phyloP scores from a whole-genome alignment of 1,284 basidiomycete species.

The Irpex lacteus region DNA sequence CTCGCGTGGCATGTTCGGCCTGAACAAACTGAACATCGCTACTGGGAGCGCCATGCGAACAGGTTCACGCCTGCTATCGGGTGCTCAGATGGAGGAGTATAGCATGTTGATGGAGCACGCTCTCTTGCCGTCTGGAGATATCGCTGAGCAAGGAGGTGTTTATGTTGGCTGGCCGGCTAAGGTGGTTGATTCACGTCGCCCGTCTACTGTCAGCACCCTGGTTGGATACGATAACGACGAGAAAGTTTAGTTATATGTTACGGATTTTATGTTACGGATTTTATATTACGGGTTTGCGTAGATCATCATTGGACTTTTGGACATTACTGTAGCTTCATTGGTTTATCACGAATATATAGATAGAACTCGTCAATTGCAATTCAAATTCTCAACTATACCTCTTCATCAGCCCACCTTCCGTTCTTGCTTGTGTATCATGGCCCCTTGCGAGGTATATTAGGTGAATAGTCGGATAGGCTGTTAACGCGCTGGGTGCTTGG shows the following conservation, averaged over 20 bases:
- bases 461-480: too few relatives aligned
- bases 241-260: neutral
- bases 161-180: constrained; percentile 44
- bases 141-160: constrained; percentile 37
- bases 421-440: too few relatives aligned
- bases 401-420: too few relatives aligned
- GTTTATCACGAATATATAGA: too few relatives aligned
- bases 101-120: constrained; percentile 49
- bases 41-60: constrained; percentile 36
- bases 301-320: too few relatives aligned
- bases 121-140: constrained; percentile 43
- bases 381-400: too few relatives aligned
- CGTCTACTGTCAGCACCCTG: neutral
- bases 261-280: too few relatives aligned
- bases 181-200: neutral
- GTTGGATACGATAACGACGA: neutral
- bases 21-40: constrained; percentile 40
- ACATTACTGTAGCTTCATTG: too few relatives aligned
- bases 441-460: too few relatives aligned
- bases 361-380: too few relatives aligned
- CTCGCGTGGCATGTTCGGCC: constrained; percentile 40
- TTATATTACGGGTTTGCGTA: too few relatives aligned
- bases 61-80: constrained; percentile 45
- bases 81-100: constrained; percentile 46
- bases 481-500: too few relatives aligned